These are phyloP conservation scores for Entomortierella chlamydospora DNA, from an alignment of 192 early-diverging fungal genomes.

Conservation along the genomic window DNA sequence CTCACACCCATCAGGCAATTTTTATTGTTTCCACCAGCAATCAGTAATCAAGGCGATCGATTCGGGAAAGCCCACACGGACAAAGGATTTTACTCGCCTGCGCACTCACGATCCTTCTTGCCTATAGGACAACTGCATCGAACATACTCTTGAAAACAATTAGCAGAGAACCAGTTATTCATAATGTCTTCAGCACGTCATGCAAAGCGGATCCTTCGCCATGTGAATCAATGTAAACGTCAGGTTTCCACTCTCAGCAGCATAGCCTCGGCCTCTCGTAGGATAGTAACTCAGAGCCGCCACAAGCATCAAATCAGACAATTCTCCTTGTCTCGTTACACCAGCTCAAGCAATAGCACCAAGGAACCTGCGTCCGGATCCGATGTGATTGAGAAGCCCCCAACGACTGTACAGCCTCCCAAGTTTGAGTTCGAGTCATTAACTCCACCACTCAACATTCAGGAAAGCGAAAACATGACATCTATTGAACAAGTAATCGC, in stretches of 20 bases:
- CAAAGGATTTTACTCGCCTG: background rate
- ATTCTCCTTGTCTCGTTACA: background rate
- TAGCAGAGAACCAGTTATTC: background rate
- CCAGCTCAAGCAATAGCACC: background rate
- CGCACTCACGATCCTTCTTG: background rate
- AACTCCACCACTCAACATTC: background rate
- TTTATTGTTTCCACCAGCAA: too few species aligned
- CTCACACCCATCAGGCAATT: too few species aligned
- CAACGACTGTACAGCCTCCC: slow-evolving; percentile 8
- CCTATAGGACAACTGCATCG: too few species aligned
- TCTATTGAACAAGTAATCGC: slow-evolving; percentile 40
- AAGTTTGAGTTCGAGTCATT: background rate
- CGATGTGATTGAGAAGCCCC: slow-evolving; percentile 15
- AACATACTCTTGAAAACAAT: too few species aligned
- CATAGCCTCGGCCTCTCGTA: background rate
- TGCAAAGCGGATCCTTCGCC: background rate
- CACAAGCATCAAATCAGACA: slow-evolving; percentile 1
- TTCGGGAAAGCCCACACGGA: too few species aligned
- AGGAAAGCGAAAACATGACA: slow-evolving; percentile 24
- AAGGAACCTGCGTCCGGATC: background rate
- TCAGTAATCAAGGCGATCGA: too few species aligned
- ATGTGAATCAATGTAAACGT: background rate
- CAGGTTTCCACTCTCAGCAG: background rate
- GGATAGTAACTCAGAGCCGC: background rate
- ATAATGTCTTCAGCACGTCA: slow-evolving; percentile 4